phyloP scores from a whole-genome alignment of 2,329 filamentous ascomycete genomes.

The Microdochium nivale region DNA sequence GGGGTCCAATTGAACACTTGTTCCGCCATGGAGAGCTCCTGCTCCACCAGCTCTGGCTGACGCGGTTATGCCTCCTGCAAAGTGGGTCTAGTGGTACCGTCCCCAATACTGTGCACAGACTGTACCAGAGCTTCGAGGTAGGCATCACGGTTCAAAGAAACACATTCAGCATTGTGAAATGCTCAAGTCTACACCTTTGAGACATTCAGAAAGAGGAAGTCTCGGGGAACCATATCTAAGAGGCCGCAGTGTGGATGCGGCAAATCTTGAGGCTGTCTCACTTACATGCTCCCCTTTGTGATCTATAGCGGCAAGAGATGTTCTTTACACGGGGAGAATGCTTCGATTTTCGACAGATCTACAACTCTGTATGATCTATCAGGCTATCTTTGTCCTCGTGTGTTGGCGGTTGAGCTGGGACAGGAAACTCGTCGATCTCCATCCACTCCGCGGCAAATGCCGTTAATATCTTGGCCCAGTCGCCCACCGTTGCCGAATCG shows the following conservation, averaged over 20 bases:
- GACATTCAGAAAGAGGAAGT: no score
- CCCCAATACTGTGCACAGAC: constrained; percentile 1
- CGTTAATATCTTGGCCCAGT: constrained; percentile 79
- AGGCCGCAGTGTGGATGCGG: no score
- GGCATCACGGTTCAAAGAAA: no score
- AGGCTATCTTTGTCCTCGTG: constrained; percentile 6
- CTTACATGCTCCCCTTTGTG: no score
- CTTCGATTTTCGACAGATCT: no score
- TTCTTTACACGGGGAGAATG: no score
- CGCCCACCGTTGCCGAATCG: constrained; percentile 68
- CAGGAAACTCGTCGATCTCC: constrained; percentile 48
- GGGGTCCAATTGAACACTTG: constrained; percentile 3
- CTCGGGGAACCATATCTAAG: no score
- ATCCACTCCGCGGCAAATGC: constrained; percentile 90
- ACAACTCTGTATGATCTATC: constrained; percentile 11
- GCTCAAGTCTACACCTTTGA: no score
- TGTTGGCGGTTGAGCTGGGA: constrained; percentile 2
- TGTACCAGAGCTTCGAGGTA: no score
- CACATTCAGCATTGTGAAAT: no score
- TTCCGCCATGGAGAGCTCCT: not conserved
- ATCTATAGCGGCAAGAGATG: no score
- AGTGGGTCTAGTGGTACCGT: constrained; percentile 3
- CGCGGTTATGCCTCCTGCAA: constrained; percentile 3
- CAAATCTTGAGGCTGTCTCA: no score
- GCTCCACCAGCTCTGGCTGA: not conserved